Percentiles rank a stretch among this genome's conserved stretches.
These are phyloP conservation scores for Fusarium clavum DNA, from an alignment of 2,329 filamentous ascomycete genomes.

Conservation along the genomic window DNA sequence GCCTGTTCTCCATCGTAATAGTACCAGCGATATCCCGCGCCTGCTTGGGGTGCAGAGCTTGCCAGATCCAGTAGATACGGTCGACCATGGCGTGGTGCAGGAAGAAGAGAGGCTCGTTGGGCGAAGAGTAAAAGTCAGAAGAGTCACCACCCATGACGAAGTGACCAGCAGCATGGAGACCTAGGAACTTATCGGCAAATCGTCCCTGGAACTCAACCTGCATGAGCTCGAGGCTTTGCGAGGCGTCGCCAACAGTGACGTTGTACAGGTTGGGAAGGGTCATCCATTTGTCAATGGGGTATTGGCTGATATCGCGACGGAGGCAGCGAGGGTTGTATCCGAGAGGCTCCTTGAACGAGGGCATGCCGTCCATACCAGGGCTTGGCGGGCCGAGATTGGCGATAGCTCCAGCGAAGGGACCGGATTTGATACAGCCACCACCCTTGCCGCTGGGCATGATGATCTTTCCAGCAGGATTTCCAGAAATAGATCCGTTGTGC, in stretches of 20 bases:
- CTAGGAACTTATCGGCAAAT: conserved; percentile 4
- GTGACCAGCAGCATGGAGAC: conserved; percentile 7
- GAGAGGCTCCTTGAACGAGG: not conserved
- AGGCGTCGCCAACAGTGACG: not conserved
- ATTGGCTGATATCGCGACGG: not conserved
- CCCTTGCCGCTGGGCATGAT: not conserved
- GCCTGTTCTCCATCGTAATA: conserved; percentile 8
- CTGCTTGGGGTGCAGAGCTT: conserved; percentile 8
- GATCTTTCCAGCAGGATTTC: not conserved
- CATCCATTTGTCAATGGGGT: conserved; percentile 12
- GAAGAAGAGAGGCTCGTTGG: conserved; percentile 10
- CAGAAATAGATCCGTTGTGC: conserved; percentile 5
- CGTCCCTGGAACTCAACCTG: conserved; percentile 14
- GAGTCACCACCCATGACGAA: conserved; percentile 12
- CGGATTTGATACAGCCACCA: not conserved
- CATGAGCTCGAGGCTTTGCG: not conserved
- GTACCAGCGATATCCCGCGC: conserved; percentile 10
- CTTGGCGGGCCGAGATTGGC: conserved; percentile 8
- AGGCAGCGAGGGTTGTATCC: conserved; percentile 11
- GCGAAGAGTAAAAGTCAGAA: conserved; percentile 15
- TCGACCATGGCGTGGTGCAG: conserved; percentile 19
- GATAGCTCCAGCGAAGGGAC: not conserved
- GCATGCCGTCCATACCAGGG: conserved; percentile 9
- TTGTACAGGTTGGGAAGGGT: not conserved
- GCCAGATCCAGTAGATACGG: conserved; percentile 17